Percentiles rank a stretch among this genome's conserved stretches.
phyloP scores from a whole-genome alignment of 2,329 filamentous ascomycete species.

The Berkeleyomyces rouxiae region DNA sequence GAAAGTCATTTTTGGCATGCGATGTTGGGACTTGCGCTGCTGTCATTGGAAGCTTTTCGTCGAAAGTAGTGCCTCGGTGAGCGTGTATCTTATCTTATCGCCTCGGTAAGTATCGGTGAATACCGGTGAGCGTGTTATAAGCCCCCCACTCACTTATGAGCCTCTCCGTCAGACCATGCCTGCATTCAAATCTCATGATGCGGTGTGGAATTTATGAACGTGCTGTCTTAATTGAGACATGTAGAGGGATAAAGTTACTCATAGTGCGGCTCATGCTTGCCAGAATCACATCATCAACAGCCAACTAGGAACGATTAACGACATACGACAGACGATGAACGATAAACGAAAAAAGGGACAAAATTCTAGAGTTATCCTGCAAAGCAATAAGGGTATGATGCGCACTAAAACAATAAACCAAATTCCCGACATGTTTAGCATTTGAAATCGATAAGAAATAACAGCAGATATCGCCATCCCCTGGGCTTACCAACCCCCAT shows the following conservation, averaged over 20 bases:
- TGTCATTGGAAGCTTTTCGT: neutral
- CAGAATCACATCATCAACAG: neutral
- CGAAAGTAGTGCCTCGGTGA: neutral
- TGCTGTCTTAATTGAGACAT: neutral
- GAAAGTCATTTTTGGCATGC: neutral
- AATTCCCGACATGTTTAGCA: neutral
- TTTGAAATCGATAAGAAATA: neutral
- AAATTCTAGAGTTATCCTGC: neutral
- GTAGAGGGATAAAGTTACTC: neutral
- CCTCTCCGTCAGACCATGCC: neutral
- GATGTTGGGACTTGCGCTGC: neutral
- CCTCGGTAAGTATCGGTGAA: neutral
- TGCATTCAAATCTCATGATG: neutral
- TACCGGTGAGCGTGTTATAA: neutral
- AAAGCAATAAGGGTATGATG: neutral
- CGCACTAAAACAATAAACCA: neutral
- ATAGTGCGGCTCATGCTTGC: neutral
- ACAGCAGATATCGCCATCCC: neutral
- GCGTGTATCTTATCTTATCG: constrained; percentile 1
- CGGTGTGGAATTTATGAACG: neutral
- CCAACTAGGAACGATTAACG: neutral
- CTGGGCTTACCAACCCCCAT: neutral
- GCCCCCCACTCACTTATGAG: neutral
- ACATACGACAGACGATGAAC: neutral
- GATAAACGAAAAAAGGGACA: neutral